Evolutionary conservation across 129 eudicot species (phyloP), one percentile per base, ranked within the genome.

Genomic region (Artemisia argyi): DNA sequence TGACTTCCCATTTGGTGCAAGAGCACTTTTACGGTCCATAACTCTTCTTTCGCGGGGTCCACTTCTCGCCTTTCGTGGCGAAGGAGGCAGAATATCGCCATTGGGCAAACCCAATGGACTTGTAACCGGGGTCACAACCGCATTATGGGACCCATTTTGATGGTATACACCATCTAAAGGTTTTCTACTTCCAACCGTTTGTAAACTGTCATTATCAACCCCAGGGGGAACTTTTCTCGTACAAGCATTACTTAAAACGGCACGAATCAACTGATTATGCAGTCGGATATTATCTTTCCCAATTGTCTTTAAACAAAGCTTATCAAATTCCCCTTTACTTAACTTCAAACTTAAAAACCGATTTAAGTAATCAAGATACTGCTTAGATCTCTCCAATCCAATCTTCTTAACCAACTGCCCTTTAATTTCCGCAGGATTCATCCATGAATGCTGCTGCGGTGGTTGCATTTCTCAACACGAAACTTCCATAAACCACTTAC

Each of bases 381-480:
- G 93, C 72, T 86, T 91, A 28, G 89, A 88, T 82, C 94, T 78
- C 79, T 88, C 99, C 7, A 85, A 78, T 62, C 99, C 99, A 24
- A 95, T 78, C 74, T 83, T 90, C 81, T 85, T 84, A 49, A 81
- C 70, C 53, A 91, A 68, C 83, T 84, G 88, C 76, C 82, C 88
- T 84, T 86, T 95, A 73, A 91, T 35, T 71, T 88, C 97, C 56
- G 83, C 79, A 69, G 82, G 87, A 78, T 91, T 87, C 83, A 88
- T 85, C 82, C 95, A 80, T 61, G 88, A 78, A 79, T 76, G 91
- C 78, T 86, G 90, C 72, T 80, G 89, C 44, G 91, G 88, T 19
- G 99, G 94, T 72, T 88, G 97, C 99, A 95, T 95, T 78, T 83
- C 82, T 90, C 94, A 80, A 79, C 74, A 73, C 79, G 52, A 68